Evolutionary conservation across 306 rosid genomes (phyloP).

Genomic region (Vigna trinervia): DNA sequence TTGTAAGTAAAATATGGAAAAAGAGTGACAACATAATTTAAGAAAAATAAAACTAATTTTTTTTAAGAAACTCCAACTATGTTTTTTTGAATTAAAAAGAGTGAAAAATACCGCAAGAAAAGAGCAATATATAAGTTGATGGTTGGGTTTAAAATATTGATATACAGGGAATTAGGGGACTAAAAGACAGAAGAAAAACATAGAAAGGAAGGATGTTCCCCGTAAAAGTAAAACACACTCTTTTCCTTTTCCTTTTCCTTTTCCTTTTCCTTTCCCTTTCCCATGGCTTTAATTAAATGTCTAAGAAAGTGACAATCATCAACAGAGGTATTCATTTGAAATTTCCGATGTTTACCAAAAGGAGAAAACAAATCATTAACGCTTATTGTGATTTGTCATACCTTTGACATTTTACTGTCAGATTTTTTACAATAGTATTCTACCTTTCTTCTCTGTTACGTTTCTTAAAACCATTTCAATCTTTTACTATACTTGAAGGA

Average conservation of each 20-base stretch:
- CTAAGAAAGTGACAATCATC: constrained; percentile 25
- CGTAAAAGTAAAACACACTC: constrained; percentile 9
- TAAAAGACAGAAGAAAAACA: background rate
- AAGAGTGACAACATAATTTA: no score
- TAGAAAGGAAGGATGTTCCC: constrained; percentile 28
- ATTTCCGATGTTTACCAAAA: constrained; percentile 35
- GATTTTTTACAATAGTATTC: background rate
- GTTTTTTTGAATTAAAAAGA: no score
- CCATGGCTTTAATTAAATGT: constrained; percentile 18
- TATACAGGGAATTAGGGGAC: no score
- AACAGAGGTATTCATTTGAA: constrained; percentile 10
- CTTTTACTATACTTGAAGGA: background rate
- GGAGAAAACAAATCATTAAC: constrained; percentile 23
- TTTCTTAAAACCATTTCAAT: background rate
- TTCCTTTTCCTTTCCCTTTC: background rate
- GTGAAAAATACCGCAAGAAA: no score
- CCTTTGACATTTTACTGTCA: constrained; percentile 1
- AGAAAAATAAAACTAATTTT: no score
- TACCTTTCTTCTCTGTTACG: background rate
- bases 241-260: background rate
- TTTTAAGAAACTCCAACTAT: no score
- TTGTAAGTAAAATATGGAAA: no score
- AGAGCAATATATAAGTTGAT: no score
- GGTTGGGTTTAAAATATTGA: no score
- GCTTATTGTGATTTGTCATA: background rate